These are phyloP conservation scores for Tetratostichococcus sp. DNA, from an alignment of 139 green algal genomes.

Conservation along the genomic window DNA sequence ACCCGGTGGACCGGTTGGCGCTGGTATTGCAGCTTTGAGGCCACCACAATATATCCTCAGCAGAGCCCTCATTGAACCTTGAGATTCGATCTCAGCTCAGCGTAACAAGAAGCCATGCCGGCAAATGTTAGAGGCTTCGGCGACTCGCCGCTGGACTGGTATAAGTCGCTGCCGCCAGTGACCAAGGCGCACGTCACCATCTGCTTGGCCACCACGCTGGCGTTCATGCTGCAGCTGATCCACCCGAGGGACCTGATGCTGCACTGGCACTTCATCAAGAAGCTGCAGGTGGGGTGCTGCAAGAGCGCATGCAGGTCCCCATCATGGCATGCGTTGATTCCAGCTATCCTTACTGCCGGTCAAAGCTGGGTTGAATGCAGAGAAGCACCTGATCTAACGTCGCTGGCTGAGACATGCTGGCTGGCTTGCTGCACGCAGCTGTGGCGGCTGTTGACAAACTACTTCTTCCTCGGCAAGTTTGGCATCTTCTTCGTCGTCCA, in stretches of 20 bases:
- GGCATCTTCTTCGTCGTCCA: conserved; percentile 35
- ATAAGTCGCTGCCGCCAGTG: conserved; percentile 35
- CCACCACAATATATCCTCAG: too few relatives aligned
- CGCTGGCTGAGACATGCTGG: too few relatives aligned
- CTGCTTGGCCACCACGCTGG: conserved; percentile 9
- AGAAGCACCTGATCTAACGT: too few relatives aligned
- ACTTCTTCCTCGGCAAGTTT: conserved; percentile 42
- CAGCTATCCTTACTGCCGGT: too few relatives aligned
- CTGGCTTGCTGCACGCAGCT: conserved; percentile 37
- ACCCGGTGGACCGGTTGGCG: too few relatives aligned
- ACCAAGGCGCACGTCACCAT: conserved; percentile 29
- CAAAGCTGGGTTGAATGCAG: too few relatives aligned
- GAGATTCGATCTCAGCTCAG: too few relatives aligned
- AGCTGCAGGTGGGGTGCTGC: conserved; percentile 2
- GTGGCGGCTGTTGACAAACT: conserved; percentile 55
- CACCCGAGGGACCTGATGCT: conserved; percentile 17
- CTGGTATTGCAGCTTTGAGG: too few relatives aligned
- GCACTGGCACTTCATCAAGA: conserved; percentile 24
- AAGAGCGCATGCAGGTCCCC: too few relatives aligned
- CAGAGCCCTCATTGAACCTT: too few relatives aligned
- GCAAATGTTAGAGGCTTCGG: neutral
- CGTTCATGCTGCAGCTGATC: conserved; percentile 21
- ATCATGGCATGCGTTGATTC: too few relatives aligned
- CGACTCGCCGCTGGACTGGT: conserved; percentile 21
- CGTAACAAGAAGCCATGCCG: too few relatives aligned